Percentiles rank a stretch among this genome's conserved stretches.
Conservation (phyloP, 306 rosid species). For the Lathyrus oleraceus region DNA sequence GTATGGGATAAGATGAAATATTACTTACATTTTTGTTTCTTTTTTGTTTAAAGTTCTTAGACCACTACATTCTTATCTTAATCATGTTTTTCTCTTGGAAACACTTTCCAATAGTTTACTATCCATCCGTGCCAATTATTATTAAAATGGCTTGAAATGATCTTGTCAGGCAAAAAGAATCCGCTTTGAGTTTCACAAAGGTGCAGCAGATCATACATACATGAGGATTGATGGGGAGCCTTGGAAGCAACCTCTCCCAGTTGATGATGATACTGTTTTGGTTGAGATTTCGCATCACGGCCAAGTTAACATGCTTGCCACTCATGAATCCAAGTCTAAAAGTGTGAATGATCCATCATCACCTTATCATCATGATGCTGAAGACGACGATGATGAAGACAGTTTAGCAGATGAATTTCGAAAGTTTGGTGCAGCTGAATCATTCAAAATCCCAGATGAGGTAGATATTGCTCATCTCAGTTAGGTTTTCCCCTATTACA, state of each 20-base stretch:
- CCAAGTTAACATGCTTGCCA: conserved; percentile 95
- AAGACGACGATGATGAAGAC: conserved; percentile 59
- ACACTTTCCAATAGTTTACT: conserved; percentile 6
- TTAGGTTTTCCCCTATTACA: conserved; percentile 35
- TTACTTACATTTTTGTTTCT: background rate
- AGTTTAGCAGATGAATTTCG: conserved; percentile 63
- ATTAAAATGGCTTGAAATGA: conserved; percentile 26
- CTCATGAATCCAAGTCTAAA: conserved; percentile 55
- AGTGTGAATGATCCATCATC: conserved; percentile 58
- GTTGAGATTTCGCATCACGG: conserved; percentile 87
- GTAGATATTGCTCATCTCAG: conserved; percentile 76
- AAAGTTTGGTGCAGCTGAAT: conserved; percentile 90
- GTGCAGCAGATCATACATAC: conserved; percentile 66
- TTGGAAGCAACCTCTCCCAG: conserved; percentile 95
- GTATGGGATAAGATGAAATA: conserved; percentile 41
- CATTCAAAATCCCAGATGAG: conserved; percentile 80
- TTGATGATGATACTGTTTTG: conserved; percentile 71
- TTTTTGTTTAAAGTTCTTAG: conserved; percentile 7
- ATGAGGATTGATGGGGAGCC: conserved; percentile 99
- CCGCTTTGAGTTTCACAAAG: conserved; percentile 82
- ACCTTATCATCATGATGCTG: conserved; percentile 38
- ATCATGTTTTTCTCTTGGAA: background rate
- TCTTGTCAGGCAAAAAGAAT: conserved; percentile 65
- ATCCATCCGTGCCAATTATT: background rate
- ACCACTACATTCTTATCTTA: conserved; percentile 7